Evolutionary conservation across 2,329 filamentous ascomycete genomes (phyloP), one percentile per base, ranked within the genome.

Genomic region (Sarocladiaceae sp.): DNA sequence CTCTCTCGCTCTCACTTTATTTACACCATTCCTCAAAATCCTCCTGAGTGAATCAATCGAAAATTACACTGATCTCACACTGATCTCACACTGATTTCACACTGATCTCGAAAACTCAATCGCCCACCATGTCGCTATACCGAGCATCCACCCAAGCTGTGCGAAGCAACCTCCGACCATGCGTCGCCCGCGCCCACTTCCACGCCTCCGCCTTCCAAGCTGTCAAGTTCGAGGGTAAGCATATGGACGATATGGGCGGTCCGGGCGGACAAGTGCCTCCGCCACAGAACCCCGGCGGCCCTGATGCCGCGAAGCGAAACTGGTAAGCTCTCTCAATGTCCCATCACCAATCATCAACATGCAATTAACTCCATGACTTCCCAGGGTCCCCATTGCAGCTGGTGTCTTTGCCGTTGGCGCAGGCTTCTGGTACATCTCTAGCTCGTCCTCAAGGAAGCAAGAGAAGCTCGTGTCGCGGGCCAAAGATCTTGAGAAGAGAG

Each of bases 251-350:
- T 37, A 51, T 63, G 12, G 61, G 63, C 15, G 61, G 62, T 2
- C 61, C 61, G 1, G 58, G 55, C n/a, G 62, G 60, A 26, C 62
- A 64, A n/a, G 46, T 57, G 45, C 51, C 55, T 3, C 48, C 50
- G 1, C 58, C 62, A 1, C 10, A 44, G 24, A 51, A 47, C 10
- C 55, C 60, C 0, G 57, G 55, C 6, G 59, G 57, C 3, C 50
- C 55, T 4, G 63, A 64, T 3, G 51, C 49, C 2, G 5, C 60
- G 7, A 54, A 54, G 33, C 53, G 57, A 4, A 64, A 64, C 41
- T 64, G 60, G 63, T 65, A 51, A 39, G 44, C 23, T 20, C 5
- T 20, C n/a, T n/a, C n/a, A n/a, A n/a, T n/a, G n/a, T n/a, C n/a
- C n/a, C n/a, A n/a, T n/a, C n/a, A n/a, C 16, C 23, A 3, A 44